Conservation (phyloP, 2,329 filamentous ascomycete genomes). For the Neopestalotiopsis sp. region DNA sequence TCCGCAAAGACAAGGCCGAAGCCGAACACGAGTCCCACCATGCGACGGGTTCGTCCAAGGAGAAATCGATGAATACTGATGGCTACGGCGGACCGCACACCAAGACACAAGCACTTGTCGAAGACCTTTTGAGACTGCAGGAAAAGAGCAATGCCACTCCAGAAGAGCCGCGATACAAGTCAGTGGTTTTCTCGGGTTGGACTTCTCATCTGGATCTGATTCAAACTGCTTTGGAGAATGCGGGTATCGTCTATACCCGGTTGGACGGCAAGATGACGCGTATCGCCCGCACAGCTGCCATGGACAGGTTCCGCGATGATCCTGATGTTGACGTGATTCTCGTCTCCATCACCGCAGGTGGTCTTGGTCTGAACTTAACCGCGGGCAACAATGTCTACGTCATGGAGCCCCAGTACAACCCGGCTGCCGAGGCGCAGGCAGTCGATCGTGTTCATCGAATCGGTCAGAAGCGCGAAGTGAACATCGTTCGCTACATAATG, state of each 20-base stretch:
- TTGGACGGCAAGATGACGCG: conserved; percentile 91
- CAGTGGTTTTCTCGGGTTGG: conserved; percentile 96
- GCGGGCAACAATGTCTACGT: conserved; percentile 87
- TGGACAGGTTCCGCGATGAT: conserved; percentile 80
- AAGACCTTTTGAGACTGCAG: conserved; percentile 72
- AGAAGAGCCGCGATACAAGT: conserved; percentile 80
- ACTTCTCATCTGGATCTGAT: conserved; percentile 94
- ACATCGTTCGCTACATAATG: conserved; percentile 92
- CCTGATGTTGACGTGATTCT: conserved; percentile 77
- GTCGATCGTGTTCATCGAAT: conserved; percentile 91
- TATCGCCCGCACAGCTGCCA: conserved; percentile 72
- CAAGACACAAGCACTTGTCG: conserved; percentile 83
- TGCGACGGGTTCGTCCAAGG: conserved; percentile 43
- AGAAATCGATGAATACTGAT: conserved; percentile 65
- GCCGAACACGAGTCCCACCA: conserved; percentile 61
- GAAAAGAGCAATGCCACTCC: conserved; percentile 66
- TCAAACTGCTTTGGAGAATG: conserved; percentile 75
- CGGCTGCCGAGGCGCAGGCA: conserved; percentile 91
- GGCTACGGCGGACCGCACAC: conserved; percentile 87
- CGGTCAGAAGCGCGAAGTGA: conserved; percentile 87
- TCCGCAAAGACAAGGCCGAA: conserved; percentile 67
- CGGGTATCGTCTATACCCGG: conserved; percentile 74
- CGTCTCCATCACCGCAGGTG: conserved; percentile 90
- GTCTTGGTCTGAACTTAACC: conserved; percentile 89
- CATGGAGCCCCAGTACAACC: conserved; percentile 99